These are phyloP conservation scores for Tetracladium setigerum DNA, from an alignment of 495 filamentous ascomycete species.

Conservation along the genomic window DNA sequence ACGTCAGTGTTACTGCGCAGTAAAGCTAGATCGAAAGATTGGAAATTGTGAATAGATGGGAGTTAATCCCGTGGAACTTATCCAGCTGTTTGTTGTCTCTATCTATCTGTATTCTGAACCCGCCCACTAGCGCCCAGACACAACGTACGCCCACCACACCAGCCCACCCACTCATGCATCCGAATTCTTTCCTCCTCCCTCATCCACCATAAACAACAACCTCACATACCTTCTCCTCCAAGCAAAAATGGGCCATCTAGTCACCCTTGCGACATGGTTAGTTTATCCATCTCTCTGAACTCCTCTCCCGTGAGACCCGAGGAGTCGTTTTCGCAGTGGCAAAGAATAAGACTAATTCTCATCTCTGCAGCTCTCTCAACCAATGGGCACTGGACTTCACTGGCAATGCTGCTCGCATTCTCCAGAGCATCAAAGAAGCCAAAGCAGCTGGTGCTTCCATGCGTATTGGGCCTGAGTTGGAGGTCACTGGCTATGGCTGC, in stretches of 20 bases:
- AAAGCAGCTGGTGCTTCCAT: constrained; percentile 65
- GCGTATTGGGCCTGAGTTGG: constrained; percentile 58
- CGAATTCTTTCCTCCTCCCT: too few relatives aligned
- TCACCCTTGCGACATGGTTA: constrained; percentile 5
- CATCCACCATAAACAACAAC: too few relatives aligned
- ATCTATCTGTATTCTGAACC: too few relatives aligned
- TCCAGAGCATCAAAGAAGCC: constrained; percentile 63
- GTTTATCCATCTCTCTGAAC: neutral
- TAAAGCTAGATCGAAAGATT: too few relatives aligned
- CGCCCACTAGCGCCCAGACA: too few relatives aligned
- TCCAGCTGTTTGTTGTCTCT: too few relatives aligned
- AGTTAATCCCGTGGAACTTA: too few relatives aligned
- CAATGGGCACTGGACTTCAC: constrained; percentile 73
- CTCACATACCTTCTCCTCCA: neutral
- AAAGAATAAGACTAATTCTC: neutral
- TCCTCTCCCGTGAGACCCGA: neutral
- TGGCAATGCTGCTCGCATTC: constrained; percentile 69
- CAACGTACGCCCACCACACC: too few relatives aligned
- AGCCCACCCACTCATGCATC: too few relatives aligned
- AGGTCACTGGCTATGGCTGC: constrained; percentile 58
- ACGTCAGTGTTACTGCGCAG: too few relatives aligned
- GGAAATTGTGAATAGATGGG: too few relatives aligned
- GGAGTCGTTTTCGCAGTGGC: neutral
- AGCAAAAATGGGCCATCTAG: constrained; percentile 7
- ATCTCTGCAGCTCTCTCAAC: constrained; percentile 36